phyloP scores from a whole-genome alignment of 495 filamentous ascomycete species.

The Penicillium bovifimosum region DNA sequence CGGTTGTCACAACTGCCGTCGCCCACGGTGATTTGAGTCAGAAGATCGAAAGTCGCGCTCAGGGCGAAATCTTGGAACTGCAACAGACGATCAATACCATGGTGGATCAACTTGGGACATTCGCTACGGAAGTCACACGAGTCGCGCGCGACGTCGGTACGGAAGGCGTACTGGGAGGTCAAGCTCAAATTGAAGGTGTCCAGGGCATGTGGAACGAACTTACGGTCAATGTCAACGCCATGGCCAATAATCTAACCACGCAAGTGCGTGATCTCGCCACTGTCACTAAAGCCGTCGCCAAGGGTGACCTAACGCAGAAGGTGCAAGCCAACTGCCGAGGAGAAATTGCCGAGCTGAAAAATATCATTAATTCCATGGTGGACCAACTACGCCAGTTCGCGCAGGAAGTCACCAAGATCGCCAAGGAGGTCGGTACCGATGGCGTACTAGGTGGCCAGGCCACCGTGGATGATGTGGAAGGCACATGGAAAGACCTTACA shows the following conservation, averaged over 20 bases:
- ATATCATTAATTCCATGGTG: constrained; percentile 98
- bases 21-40: constrained; percentile 93
- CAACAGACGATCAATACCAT: constrained; percentile 99
- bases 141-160: constrained; percentile 96
- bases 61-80: constrained; percentile 91
- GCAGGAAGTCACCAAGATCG: constrained; percentile 96
- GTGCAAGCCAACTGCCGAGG: constrained; percentile 95
- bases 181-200: constrained; percentile 88
- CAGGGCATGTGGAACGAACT: constrained; percentile 93
- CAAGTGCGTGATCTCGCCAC: constrained; percentile 98
- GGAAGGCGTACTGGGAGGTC: constrained; percentile 95
- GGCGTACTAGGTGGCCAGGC: constrained; percentile 93
- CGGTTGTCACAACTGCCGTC: constrained; percentile 91
- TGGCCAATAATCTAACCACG: constrained; percentile 95
- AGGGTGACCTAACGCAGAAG: constrained; percentile 94
- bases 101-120: constrained; percentile 96
- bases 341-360: constrained; percentile 91
- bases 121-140: constrained; percentile 93
- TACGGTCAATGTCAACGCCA: constrained; percentile 96
- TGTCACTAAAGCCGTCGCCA: constrained; percentile 94
- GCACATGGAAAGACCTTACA: constrained; percentile 94
- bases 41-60: constrained; percentile 91
- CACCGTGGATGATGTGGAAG: constrained; percentile 96
- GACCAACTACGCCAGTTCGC: constrained; percentile 96
- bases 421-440: constrained; percentile 94